phyloP scores from a whole-genome alignment of 208 protist species.

The Leishmania gerbilli region DNA sequence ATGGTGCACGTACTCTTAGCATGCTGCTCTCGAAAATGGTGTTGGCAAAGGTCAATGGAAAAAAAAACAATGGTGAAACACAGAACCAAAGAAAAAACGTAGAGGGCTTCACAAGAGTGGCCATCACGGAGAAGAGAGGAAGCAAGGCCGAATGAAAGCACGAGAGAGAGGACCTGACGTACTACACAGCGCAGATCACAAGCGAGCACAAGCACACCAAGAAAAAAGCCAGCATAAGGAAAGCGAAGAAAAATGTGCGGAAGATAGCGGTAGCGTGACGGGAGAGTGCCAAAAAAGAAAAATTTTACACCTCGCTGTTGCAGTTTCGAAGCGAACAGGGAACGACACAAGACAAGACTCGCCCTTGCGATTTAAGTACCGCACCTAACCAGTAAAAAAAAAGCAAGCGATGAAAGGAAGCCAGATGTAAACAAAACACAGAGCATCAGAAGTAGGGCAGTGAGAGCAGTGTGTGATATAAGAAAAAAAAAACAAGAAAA shows the following conservation, averaged over 20 bases:
- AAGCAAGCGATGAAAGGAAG: constrained; percentile 5
- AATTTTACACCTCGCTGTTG: constrained; percentile 4
- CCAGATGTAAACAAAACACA: not conserved
- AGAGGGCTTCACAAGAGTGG: not conserved
- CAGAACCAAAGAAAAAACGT: not conserved
- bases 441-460: constrained; percentile 4
- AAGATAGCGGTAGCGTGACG: constrained; percentile 1
- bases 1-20: not conserved
- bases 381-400: constrained; percentile 16
- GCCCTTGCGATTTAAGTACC: not conserved
- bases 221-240: not conserved
- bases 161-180: not conserved
- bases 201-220: not conserved
- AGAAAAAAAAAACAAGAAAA: constrained; percentile 24
- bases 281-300: constrained; percentile 11
- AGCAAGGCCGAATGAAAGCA: not conserved
- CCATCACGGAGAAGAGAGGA: constrained; percentile 8
- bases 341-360: not conserved
- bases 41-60: not conserved
- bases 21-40: not conserved
- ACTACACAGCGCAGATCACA: not conserved
- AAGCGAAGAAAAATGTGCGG: constrained; percentile 21
- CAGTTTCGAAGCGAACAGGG: not conserved
- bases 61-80: constrained; percentile 17
- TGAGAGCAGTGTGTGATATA: not conserved